Evolutionary conservation across 2,329 filamentous ascomycete genomes (phyloP).

Genomic region (Penicillium expansum): DNA sequence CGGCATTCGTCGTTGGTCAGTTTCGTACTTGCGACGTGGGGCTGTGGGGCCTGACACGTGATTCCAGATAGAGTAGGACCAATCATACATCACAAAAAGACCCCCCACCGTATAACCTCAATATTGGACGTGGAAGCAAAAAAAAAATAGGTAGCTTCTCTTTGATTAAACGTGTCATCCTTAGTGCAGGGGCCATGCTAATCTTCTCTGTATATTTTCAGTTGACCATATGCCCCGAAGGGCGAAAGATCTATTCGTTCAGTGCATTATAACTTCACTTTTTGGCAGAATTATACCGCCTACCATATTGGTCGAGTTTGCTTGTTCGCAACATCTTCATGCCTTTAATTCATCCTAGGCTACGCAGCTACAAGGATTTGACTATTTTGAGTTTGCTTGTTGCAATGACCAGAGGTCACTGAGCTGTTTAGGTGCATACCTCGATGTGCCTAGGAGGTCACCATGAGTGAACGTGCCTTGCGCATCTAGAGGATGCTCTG

Average conservation of each 20-base stretch:
- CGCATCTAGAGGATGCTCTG: no score
- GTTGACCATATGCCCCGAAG: conserved; percentile 60
- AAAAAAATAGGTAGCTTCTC: conserved; percentile 62
- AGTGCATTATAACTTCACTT: neutral
- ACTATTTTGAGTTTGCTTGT: neutral
- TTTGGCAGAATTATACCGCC: neutral
- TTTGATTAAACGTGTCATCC: conserved; percentile 89
- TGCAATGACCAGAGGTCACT: neutral
- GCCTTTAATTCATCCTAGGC: neutral
- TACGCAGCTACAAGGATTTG: neutral
- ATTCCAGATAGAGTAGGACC: neutral
- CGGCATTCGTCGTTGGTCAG: neutral
- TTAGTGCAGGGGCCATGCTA: conserved; percentile 86
- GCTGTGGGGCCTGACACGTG: neutral
- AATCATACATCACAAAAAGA: neutral
- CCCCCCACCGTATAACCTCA: neutral
- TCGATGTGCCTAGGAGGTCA: neutral
- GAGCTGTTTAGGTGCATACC: no score
- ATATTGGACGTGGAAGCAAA: no score
- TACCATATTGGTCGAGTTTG: neutral
- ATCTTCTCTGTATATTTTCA: conserved; percentile 73
- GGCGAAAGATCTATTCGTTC: conserved; percentile 17
- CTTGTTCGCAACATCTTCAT: neutral
- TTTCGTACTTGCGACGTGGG: neutral
- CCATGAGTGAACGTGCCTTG: neutral